These are phyloP conservation scores for Thelephora ganbajun DNA, from an alignment of 768 basidiomycete genomes.

Conservation along the genomic window DNA sequence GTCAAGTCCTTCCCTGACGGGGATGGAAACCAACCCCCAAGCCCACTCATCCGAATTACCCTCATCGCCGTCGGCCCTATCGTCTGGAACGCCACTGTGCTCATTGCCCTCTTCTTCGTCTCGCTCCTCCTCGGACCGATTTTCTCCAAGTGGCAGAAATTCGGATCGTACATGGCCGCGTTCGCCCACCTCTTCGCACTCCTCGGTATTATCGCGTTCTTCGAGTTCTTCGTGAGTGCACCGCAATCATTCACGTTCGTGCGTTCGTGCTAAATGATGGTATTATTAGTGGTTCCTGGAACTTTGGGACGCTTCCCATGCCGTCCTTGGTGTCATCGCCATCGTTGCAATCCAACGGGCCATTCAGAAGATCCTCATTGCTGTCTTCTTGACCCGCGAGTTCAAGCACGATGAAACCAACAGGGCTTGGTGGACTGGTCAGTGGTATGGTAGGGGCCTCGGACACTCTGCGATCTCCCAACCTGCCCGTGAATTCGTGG, in stretches of 20 bases:
- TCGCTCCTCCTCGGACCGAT: constrained; percentile 90
- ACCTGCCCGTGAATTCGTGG: constrained; percentile 91
- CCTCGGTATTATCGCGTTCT: constrained; percentile 76
- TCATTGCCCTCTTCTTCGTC: constrained; percentile 76
- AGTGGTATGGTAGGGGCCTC: constrained; percentile 92
- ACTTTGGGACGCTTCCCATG: constrained; percentile 93
- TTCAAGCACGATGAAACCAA: constrained; percentile 99
- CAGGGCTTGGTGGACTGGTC: constrained; percentile 97
- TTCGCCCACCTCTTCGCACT: constrained; percentile 76
- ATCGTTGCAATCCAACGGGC: constrained; percentile 85
- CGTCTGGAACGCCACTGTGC: constrained; percentile 85
- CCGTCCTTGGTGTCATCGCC: constrained; percentile 83
- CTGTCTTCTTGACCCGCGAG: constrained; percentile 90
- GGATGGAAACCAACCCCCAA: constrained; percentile 53
- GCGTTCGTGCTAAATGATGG: constrained; percentile 3
- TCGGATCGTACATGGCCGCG: constrained; percentile 87
- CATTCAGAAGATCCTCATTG: constrained; percentile 87
- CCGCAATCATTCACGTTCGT: constrained; percentile 16
- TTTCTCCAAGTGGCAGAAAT: constrained; percentile 72
- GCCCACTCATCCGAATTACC: constrained; percentile 78
- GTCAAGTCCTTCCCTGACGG: constrained; percentile 77
- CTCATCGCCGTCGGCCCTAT: constrained; percentile 86
- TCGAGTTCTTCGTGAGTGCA: constrained; percentile 83
- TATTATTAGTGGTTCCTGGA: constrained; percentile 80
- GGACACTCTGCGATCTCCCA: constrained; percentile 89